Evolutionary conservation across 345 rosid genomes (phyloP).

Genomic region (Citrus cavaleriei): DNA sequence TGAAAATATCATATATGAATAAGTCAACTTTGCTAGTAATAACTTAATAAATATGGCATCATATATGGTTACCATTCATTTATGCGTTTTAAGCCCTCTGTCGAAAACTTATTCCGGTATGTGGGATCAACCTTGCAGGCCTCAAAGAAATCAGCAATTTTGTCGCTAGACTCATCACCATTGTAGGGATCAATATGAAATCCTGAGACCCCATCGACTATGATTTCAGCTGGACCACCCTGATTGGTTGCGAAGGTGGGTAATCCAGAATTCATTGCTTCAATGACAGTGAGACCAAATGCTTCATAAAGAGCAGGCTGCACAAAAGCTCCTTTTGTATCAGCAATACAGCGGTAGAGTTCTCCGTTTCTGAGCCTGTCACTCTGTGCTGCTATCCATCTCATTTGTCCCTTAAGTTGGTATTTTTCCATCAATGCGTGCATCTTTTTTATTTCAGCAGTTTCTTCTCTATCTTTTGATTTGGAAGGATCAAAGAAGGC

Average conservation of each 20-base stretch:
- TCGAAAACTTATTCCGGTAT: slow-evolving; percentile 57
- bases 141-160: slow-evolving; percentile 74
- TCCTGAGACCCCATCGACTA: slow-evolving; percentile 76
- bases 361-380: slow-evolving; percentile 59
- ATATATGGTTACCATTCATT: slow-evolving; percentile 51
- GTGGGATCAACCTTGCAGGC: slow-evolving; percentile 42
- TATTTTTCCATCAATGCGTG: slow-evolving; percentile 55
- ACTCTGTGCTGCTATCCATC: slow-evolving; percentile 78
- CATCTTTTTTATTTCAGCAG: slow-evolving; percentile 72
- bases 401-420: slow-evolving; percentile 70
- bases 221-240: slow-evolving; percentile 87
- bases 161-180: slow-evolving; percentile 68
- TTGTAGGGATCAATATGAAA: slow-evolving; percentile 69
- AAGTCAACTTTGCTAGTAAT: too few species aligned
- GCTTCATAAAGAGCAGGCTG: slow-evolving; percentile 83
- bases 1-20: not conserved
- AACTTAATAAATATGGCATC: not conserved
- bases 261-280: slow-evolving; percentile 81
- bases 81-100: slow-evolving; percentile 67
- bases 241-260: slow-evolving; percentile 79
- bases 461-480: slow-evolving; percentile 80
- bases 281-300: slow-evolving; percentile 80
- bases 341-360: slow-evolving; percentile 68
- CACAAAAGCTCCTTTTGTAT: slow-evolving; percentile 70
- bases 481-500: slow-evolving; percentile 62